These are phyloP conservation scores for Neurospora sp. DNA, from an alignment of 2,329 filamentous ascomycete species.

Conservation along the genomic window DNA sequence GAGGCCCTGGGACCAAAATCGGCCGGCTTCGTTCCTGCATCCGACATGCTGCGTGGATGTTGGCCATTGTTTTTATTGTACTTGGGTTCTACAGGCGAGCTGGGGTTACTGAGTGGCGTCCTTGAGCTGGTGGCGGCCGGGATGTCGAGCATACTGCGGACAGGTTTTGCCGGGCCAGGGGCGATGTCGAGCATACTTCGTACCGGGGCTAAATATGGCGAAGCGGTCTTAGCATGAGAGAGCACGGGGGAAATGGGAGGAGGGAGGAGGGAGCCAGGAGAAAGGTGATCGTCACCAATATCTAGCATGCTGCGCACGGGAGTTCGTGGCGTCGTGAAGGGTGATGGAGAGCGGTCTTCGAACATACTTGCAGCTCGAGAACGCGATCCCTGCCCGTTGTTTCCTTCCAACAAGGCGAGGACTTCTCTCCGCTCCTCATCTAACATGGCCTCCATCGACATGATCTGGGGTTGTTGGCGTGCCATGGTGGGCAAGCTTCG, in stretches of 20 bases:
- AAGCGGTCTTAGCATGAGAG: constrained; percentile 22
- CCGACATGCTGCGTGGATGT: constrained; percentile 45
- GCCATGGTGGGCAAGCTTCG: constrained; percentile 20
- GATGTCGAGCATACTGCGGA: constrained; percentile 42
- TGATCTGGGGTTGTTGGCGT: constrained; percentile 32
- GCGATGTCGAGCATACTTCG: constrained; percentile 56
- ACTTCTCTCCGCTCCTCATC: constrained; percentile 71
- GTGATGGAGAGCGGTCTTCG: constrained; percentile 38
- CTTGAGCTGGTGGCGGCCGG: constrained; percentile 21
- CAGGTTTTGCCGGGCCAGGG: constrained; percentile 28
- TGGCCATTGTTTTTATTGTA: constrained; percentile 18
- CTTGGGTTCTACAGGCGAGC: constrained; percentile 34
- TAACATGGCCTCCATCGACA: constrained; percentile 68
- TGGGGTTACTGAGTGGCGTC: constrained; percentile 32
- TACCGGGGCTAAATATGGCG: constrained; percentile 29
- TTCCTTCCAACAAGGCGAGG: constrained; percentile 54
- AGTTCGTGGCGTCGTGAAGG: constrained; percentile 48
- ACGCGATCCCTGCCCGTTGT: constrained; percentile 17
- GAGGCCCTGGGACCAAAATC: constrained; percentile 35
- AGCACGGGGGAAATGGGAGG: constrained; percentile 11
- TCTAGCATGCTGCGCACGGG: constrained; percentile 61
- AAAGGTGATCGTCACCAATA: constrained; percentile 35
- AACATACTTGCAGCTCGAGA: constrained; percentile 23
- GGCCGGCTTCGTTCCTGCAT: constrained; percentile 36
- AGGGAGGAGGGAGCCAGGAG: constrained; percentile 14